These are phyloP conservation scores for Chlorella sp. DNA, from an alignment of 139 green algal species.

Conservation along the genomic window DNA sequence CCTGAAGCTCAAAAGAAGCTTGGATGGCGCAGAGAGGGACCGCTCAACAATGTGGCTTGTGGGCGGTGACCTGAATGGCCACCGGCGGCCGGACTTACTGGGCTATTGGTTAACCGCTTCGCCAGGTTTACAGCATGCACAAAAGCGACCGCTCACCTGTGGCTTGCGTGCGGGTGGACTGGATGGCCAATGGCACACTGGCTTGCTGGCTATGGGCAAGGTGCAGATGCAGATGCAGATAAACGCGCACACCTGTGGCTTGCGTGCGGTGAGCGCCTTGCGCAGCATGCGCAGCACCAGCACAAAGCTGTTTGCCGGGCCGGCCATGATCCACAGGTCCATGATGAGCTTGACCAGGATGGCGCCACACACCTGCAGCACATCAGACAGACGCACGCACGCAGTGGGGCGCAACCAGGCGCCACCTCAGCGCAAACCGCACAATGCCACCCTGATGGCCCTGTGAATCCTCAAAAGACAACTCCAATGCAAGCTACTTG, in stretches of 20 bases:
- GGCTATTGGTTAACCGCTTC: too few species aligned
- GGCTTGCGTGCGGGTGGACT: not conserved
- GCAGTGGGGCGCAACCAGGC: not conserved
- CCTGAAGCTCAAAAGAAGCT: too few species aligned
- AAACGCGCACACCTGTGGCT: conserved; percentile 1
- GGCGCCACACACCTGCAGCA: conserved; percentile 38
- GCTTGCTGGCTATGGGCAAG: too few species aligned
- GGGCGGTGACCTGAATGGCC: too few species aligned
- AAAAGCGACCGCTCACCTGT: not conserved
- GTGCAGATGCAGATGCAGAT: not conserved
- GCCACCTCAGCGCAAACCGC: not conserved
- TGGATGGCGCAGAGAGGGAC: too few species aligned
- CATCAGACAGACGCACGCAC: not conserved
- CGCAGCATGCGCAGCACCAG: conserved; percentile 63
- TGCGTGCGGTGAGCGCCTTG: conserved; percentile 30
- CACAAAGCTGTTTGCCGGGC: conserved; percentile 35
- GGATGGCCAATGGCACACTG: too few species aligned
- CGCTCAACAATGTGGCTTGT: too few species aligned
- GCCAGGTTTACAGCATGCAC: not conserved
- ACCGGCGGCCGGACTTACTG: too few species aligned
- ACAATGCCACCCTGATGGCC: not conserved
- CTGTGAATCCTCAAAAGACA: too few species aligned
- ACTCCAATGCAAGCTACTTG: not conserved
- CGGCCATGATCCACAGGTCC: conserved; percentile 54
- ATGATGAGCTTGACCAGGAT: conserved; percentile 70